A percentile compares a stretch with the other conserved stretches of the same genome.
Conservation (phyloP, 2,329 filamentous ascomycete species). For the Claviceps pazoutovae region DNA sequence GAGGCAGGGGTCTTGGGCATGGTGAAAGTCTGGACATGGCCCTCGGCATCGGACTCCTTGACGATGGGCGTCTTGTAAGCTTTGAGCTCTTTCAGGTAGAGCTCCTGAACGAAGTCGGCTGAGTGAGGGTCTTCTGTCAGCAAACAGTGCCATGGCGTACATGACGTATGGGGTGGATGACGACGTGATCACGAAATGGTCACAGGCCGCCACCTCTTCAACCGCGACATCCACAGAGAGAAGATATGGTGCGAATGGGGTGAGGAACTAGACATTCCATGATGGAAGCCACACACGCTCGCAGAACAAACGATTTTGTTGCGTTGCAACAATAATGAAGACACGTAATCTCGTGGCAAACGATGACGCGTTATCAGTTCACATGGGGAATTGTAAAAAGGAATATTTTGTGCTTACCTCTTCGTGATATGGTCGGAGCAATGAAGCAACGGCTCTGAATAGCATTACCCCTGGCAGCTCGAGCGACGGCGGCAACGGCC, state of each 20-base stretch:
- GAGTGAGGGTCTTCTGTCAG: slow-evolving; percentile 4
- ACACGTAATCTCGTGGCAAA: neutral
- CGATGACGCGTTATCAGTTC: neutral
- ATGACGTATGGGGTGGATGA: neutral
- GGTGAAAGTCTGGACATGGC: slow-evolving; percentile 79
- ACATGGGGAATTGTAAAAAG: neutral
- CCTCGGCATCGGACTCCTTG: slow-evolving; percentile 78
- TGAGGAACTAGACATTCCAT: neutral
- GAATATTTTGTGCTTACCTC: slow-evolving; percentile 35
- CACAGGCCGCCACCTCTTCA: neutral
- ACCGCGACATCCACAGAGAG: neutral
- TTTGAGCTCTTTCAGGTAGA: slow-evolving; percentile 94
- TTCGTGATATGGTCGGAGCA: slow-evolving; percentile 45
- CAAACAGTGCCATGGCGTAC: neutral
- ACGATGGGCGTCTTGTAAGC: slow-evolving; percentile 76
- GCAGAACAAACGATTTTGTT: neutral
- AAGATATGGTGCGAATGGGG: neutral
- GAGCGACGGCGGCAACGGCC: slow-evolving; percentile 35
- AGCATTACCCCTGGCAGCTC: slow-evolving; percentile 25
- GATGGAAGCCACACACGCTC: neutral
- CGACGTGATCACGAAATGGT: neutral
- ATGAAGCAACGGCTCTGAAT: slow-evolving; percentile 43
- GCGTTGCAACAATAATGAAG: neutral
- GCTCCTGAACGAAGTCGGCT: slow-evolving; percentile 96
- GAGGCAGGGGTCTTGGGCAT: slow-evolving; percentile 70